A percentile compares a stretch with the other conserved stretches of the same genome.
Conservation (phyloP, 2,329 filamentous ascomycete species). For the Fusarium siculi region DNA sequence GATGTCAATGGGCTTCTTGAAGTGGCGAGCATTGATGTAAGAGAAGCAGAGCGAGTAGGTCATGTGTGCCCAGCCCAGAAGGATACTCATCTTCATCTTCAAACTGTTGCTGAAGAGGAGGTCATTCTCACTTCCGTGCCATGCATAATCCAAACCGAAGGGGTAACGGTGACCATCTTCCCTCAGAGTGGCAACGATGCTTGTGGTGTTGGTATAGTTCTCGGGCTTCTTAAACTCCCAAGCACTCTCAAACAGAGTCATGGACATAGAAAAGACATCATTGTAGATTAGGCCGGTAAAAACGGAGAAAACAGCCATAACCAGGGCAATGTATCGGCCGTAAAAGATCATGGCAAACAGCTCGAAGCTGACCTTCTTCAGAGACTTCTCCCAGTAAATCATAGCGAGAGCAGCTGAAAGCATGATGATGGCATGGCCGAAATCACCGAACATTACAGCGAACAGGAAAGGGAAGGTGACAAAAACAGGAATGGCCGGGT, state of each 20-base stretch:
- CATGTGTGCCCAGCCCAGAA: conserved; percentile 98
- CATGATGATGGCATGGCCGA: conserved; percentile 94
- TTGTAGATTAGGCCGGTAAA: conserved; percentile 99
- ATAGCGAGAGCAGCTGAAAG: conserved; percentile 83
- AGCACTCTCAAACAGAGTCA: conserved; percentile 88
- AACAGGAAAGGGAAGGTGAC: conserved; percentile 99
- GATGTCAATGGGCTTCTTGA: conserved; percentile 94
- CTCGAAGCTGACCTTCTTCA: conserved; percentile 93
- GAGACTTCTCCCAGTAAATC: conserved; percentile 95
- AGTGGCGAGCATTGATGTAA: conserved; percentile 92
- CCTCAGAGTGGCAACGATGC: conserved; percentile 75
- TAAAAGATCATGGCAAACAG: conserved; percentile 99
- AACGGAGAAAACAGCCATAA: conserved; percentile 98
- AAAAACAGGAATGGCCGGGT: conserved; percentile 93
- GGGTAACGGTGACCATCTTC: conserved; percentile 84
- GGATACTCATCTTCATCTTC: conserved; percentile 99
- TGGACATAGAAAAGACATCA: conserved; percentile 93
- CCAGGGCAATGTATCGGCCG: conserved; percentile 96
- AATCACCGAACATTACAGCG: conserved; percentile 99
- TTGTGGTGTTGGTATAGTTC: conserved; percentile 71
- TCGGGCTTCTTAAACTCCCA: conserved; percentile 83
- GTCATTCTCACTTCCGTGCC: conserved; percentile 96
- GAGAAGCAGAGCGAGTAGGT: conserved; percentile 96
- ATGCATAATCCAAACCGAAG: conserved; percentile 94
- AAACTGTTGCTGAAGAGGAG: conserved; percentile 97